Conservation (phyloP, 768 basidiomycete genomes). For the Steccherinum ochraceum region DNA sequence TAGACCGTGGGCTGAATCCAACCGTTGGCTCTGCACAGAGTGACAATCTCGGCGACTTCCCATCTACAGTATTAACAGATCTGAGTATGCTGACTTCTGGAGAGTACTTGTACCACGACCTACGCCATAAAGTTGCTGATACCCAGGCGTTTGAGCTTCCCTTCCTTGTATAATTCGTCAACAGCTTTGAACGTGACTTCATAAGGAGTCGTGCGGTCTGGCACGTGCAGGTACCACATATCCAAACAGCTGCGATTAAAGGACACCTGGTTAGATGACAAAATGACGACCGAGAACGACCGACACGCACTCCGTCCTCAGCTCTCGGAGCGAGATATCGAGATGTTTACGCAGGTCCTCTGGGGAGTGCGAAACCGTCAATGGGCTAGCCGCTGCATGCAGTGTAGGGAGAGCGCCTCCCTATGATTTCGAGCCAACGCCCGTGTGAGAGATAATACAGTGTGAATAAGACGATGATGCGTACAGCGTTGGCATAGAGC, state of each 20-base stretch:
- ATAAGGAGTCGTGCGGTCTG: conserved; percentile 38
- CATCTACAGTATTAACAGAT: conserved; percentile 25
- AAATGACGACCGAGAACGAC: neutral
- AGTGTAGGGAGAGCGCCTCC: neutral
- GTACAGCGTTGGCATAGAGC: conserved; percentile 25
- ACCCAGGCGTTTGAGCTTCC: conserved; percentile 43
- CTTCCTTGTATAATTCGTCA: conserved; percentile 44
- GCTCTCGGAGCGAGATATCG: conserved; percentile 33
- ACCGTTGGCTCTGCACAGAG: conserved; percentile 34
- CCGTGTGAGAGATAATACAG: too few relatives aligned
- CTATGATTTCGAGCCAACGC: neutral
- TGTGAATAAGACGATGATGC: neutral
- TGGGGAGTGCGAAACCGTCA: neutral
- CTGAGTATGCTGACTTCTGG: neutral
- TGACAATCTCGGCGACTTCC: conserved; percentile 41
- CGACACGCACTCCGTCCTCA: conserved; percentile 39
- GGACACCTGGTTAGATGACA: neutral
- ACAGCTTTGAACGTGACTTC: conserved; percentile 40
- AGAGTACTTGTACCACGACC: too few relatives aligned
- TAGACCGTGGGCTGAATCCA: conserved; percentile 45
- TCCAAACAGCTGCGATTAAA: conserved; percentile 24
- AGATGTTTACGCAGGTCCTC: conserved; percentile 30
- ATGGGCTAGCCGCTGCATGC: neutral
- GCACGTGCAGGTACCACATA: conserved; percentile 44
- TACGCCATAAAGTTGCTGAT: conserved; percentile 39